These are phyloP conservation scores for Eucalyptus virginea DNA, from an alignment of 345 rosid genomes.

Conservation along the genomic window DNA sequence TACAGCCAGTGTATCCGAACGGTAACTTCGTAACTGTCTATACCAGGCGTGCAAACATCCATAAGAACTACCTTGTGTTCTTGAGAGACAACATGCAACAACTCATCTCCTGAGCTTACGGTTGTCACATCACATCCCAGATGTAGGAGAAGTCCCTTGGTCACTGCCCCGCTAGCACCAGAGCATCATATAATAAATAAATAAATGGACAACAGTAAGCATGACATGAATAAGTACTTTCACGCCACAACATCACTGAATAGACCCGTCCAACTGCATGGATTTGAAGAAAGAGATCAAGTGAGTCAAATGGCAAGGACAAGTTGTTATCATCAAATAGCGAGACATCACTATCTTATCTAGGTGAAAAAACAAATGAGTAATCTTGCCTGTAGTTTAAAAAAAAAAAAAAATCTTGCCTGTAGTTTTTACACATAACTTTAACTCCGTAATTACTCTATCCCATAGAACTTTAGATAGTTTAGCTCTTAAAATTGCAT, in stretches of 20 bases:
- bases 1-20: conserved; percentile 48
- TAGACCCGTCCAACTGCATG: neutral
- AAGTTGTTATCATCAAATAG: neutral
- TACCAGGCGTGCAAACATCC: conserved; percentile 51
- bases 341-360: neutral
- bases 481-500: neutral
- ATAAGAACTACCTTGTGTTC: conserved; percentile 76
- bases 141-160: conserved; percentile 70
- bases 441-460: neutral
- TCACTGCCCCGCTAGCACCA: conserved; percentile 85
- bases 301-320: neutral
- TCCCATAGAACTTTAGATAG: neutral
- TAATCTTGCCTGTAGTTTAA: neutral
- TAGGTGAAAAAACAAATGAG: neutral
- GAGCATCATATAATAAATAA: neutral
- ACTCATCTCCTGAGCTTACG: conserved; percentile 65
- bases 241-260: neutral
- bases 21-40: conserved; percentile 54
- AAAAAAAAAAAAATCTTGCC: too few species aligned
- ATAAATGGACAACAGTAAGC: neutral
- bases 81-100: conserved; percentile 42
- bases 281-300: neutral
- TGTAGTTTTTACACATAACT: neutral
- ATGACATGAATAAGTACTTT: neutral
- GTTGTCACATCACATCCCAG: conserved; percentile 81